Evolutionary conservation across 2,329 filamentous ascomycete genomes (phyloP), one percentile per base, ranked within the genome.

Genomic region (Elsinoe fawcettii): DNA sequence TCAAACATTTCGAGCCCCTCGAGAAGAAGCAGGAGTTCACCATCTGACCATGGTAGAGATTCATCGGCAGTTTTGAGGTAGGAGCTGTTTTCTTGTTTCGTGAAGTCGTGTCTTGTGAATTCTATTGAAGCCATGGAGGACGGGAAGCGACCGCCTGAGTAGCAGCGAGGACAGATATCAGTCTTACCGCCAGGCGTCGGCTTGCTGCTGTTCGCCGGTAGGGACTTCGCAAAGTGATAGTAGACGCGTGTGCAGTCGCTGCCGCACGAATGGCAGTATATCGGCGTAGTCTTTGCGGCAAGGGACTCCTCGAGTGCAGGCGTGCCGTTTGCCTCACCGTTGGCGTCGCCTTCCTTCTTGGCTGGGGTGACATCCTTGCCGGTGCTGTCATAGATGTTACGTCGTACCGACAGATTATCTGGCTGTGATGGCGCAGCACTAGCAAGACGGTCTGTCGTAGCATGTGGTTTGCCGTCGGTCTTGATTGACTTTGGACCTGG

Each of bases 351-450:
- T 30, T 75, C 70, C 2, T 69, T 60, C 56, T 70, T 67, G 8
- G 49, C 71, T 64, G 88, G 86, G 44, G 81, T 86, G 49, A 95
- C 77, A 66, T 95, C 87, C 73, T 95, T 92, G 64, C 91, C 87
- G 69, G 87, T 90, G 59, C 89, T 84, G 66, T 99, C 92, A 74
- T 96, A 99, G 58, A 97, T 90, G 71, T 96, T 97, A 61, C 93
- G 88, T 61, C 90, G 86, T 60, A 97, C 85, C 68, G 96, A 88
- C n/a, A 96, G 80, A 68, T 95, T 96, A 60, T 93, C 79, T 64
- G 96, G 91, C 30, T 82, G 78, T 74, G 95, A 96, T 3, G 85
- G 78, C 9, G 81, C 80, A 6, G 86, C 81, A 39, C 77, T 81
- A 1, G 87, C 86, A 9, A 82, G 77, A 43, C 80, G 79, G 36